Conservation (phyloP, 2,329 filamentous ascomycete genomes). For the Aspergillus melleus region DNA sequence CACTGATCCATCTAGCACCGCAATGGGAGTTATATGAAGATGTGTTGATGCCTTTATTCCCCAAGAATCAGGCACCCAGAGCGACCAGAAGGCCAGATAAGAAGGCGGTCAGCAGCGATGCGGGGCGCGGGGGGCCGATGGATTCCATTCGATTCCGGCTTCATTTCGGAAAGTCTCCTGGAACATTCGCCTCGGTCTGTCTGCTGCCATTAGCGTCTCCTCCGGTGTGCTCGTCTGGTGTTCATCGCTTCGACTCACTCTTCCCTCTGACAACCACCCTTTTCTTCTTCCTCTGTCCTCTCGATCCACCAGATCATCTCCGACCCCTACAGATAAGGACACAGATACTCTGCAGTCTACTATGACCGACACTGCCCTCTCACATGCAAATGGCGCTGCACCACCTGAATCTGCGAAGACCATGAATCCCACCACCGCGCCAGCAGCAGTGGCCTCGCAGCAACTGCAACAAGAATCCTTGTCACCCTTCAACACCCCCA, state of each 20-base stretch:
- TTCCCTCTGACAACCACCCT: neutral
- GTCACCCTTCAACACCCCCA: neutral
- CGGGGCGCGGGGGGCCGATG: slow-evolving; percentile 11
- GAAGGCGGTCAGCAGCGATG: slow-evolving; percentile 13
- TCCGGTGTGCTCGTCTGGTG: neutral
- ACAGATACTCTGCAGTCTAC: neutral
- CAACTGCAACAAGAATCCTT: neutral
- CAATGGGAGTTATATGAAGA: no score
- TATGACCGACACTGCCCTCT: slow-evolving; percentile 6
- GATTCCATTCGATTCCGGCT: neutral
- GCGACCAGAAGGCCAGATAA: slow-evolving; percentile 6
- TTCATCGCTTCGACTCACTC: neutral
- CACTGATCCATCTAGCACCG: neutral
- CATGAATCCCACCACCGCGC: neutral
- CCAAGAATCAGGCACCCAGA: neutral
- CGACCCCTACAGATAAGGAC: neutral
- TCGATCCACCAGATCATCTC: no score
- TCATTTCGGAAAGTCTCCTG: slow-evolving; percentile 4
- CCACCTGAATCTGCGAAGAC: neutral
- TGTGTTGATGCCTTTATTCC: neutral
- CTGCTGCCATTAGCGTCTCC: neutral
- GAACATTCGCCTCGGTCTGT: slow-evolving; percentile 11
- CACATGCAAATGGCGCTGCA: slow-evolving; percentile 7
- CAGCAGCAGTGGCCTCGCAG: neutral
- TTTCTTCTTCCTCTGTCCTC: neutral